Base-by-base conservation (phyloP, 2,329 filamentous ascomycete species). In the Monosporascus sp. region DNA sequence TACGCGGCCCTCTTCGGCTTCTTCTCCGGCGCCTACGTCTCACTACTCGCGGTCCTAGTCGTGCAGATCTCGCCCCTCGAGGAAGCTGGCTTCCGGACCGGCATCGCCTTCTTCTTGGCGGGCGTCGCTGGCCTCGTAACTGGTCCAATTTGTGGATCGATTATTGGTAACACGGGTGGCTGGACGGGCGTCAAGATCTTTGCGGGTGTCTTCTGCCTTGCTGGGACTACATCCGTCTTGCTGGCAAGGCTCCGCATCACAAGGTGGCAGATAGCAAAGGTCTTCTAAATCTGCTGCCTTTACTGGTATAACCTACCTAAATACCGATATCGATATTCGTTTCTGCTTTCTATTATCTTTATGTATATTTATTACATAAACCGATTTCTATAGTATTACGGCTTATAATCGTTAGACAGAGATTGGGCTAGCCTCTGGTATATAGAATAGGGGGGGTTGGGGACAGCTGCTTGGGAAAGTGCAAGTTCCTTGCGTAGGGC, bases 81-180 rank as follows among this genome's bases (percentile, higher is more conserved):
- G 2, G 72, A 80, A 58, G 74, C 83, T 9, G 81, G 80, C 1
- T 71, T 78, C 1, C 70, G 81, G 7, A 78, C 74, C 2, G 81
- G 81, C 0, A 73, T 74, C 0, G 70, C 77, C 50, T 83, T 81
- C 61, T 75, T 74, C 9, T 65, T 79, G 17, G 68, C 78, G 19
- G 72, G 74, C n/a, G 65, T 84, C 37, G 78, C 75, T 0, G 78
- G 76, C 8, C 63, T 84, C 37, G 74, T 76, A 3, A 74, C 78
- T 1, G 74, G 68, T 37, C 78, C 78, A 0, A 78, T 81, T 56
- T 77, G 71, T 0, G 77, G 77, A 4, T 72, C 70, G 7, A 52
- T 57, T 35, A 26, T 57, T 31, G 48, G 45, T 17, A 5, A 24
- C 16, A 19, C 47, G 8, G 52, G 47, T 8, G 48, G 47, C 40